Base-by-base conservation (phyloP, 2,329 filamentous ascomycete species). In the Penicillium sp. region DNA sequence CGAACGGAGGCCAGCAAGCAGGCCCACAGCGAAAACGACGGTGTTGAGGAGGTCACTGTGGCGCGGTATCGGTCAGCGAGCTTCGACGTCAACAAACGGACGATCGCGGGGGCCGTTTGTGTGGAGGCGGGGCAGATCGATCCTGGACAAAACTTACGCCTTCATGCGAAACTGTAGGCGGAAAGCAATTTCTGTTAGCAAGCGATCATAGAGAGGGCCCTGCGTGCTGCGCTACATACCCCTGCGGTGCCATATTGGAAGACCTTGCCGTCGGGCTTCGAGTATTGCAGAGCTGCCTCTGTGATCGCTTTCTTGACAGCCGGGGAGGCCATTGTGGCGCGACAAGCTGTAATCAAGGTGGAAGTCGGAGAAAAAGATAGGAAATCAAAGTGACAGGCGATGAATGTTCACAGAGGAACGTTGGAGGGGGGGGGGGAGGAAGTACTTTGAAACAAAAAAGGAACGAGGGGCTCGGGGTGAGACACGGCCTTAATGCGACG, bases 21-120 rank as follows among this genome's bases (percentile, higher is more conserved):
- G 86, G 56, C 94, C 95, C 68, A 97, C 93, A 51, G 93, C 90
- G 80, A 94, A 97, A 70, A 96, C 88, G 66, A 99, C 92, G 38
- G 92, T 95, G 75, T 96, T 91, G 72, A 98, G 90, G 60, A 96
- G 86, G 72, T 93, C 89, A 62, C 86, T 88, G 72, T 65, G 59
- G 56, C 55, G n/a, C 65, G 44, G 53, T 58, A 62, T 62, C 37
- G 67, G 76, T 73, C 76, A 81, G 70, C 67, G 63, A 50, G 51
- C 49, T 58, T 60, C 60, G 56, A 60, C 66, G 64, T 74, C 68
- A 75, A 73, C 73, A 71, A 66, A 65, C 61, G 59, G 68, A 63
- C 65, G 65, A 72, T 72, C 71, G 72, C 69, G 72, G 73, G 71
- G 17, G 24, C 22, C 26, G 35, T 54, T 19, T 19, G 47, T 65